phyloP scores from a whole-genome alignment of 75 land plant genomes.

The Cunninghamia lanceolata region DNA sequence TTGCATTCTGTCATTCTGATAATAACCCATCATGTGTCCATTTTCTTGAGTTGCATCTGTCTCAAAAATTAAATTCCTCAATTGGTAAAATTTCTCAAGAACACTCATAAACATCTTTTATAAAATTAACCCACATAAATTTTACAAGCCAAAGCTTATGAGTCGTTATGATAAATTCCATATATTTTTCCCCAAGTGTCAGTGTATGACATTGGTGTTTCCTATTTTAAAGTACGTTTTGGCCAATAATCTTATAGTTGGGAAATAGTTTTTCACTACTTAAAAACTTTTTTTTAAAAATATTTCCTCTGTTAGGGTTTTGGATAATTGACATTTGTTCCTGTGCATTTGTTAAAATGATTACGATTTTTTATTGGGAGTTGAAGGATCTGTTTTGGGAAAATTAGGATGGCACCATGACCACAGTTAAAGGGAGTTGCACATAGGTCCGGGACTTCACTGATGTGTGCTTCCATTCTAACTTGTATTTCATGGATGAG shows the following conservation, averaged over 20 bases:
- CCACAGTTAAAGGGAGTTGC: slow-evolving; percentile 65
- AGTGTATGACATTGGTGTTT: background rate
- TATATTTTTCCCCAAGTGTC: background rate
- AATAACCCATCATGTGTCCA: background rate
- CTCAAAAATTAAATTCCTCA: background rate
- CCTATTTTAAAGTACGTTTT: background rate
- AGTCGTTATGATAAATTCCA: background rate
- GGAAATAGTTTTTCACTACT: background rate
- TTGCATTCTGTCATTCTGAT: background rate
- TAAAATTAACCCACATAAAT: background rate
- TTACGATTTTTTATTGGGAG: background rate
- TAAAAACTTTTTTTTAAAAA: background rate
- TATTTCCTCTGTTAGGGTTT: background rate
- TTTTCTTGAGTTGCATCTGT: background rate
- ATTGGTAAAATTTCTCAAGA: background rate
- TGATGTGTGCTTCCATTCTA: slow-evolving; percentile 87
- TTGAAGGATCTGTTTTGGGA: background rate
- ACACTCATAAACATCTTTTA: background rate
- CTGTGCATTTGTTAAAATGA: background rate
- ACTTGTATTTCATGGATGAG: slow-evolving; percentile 79
- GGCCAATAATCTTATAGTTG: background rate
- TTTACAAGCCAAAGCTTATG: background rate
- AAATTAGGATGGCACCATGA: slow-evolving; percentile 75
- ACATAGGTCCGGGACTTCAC: slow-evolving; percentile 79
- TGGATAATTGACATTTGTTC: background rate